Base-by-base conservation (phyloP, 495 filamentous ascomycete species). In the Trichoderma virens region DNA sequence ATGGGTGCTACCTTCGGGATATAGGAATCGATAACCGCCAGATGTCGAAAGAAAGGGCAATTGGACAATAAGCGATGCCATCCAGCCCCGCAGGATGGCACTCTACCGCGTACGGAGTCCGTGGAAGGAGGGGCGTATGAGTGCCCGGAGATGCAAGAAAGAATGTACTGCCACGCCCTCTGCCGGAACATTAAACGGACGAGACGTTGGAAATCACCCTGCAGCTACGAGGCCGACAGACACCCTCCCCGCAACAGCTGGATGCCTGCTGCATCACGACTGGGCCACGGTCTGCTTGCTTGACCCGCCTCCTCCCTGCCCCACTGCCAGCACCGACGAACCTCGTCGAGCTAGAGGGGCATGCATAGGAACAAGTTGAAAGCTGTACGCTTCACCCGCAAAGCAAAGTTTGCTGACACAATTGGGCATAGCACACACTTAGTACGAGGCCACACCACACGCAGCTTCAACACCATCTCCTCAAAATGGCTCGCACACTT, bases 301-400 rank as follows among this genome's bases (percentile, higher is more conserved):
- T 9, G 51, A 56, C 51, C 51, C 51, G 51, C 51, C 23, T 56
- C 51, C 30, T 56, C 27, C 51, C 25, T 56, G 51, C 51, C 25
- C 11, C 51, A 13, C 11, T 56, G 25, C 51, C 27, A 56, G 51
- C 27, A 28, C 27, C 25, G 23, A 56, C 25, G 23, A 30, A 56
- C 27, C 6, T 56, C 51, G 51, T 30, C 25, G 51, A 56, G 51
- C 25, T 28, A 30, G 51, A 56, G 51, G 51, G 25, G 51, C 45
- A 51, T 51, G 51, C 51, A 56, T 56, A 28, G 20, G 5, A 54
- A 6, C 0, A 28, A 28, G 18, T 20, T 47, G 18, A 7, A 47
- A 30, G 51, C 51, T 56, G 20, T 18, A 27, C 7, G 25, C 51
- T 56, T 56, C 51, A 28, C 27, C 27, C 30, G 51, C 51, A 8